phyloP scores from a whole-genome alignment of 2,329 filamentous ascomycete species.

The Fusarium compactum region DNA sequence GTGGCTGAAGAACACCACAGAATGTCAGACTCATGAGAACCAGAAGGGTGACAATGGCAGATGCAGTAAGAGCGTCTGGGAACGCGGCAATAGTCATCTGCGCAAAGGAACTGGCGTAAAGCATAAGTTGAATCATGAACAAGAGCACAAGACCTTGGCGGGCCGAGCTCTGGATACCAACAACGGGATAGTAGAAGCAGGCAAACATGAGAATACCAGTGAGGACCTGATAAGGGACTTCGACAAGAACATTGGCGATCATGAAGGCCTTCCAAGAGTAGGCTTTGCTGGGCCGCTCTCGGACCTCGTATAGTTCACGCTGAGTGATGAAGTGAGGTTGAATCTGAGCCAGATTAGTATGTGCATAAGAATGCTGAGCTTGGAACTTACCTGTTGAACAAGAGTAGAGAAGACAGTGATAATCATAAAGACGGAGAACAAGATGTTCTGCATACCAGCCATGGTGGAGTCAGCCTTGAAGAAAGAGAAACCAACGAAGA shows the following conservation, averaged over 20 bases:
- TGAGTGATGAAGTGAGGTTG: conserved; percentile 83
- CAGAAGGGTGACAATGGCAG: conserved; percentile 67
- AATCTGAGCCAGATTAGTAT: conserved; percentile 57
- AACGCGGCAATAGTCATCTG: conserved; percentile 80
- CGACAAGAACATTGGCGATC: conserved; percentile 76
- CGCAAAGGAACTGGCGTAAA: conserved; percentile 79
- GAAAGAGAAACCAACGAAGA: conserved; percentile 84
- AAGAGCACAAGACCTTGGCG: conserved; percentile 75
- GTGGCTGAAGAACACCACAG: conserved; percentile 67
- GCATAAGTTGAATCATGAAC: conserved; percentile 73
- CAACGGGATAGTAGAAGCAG: conserved; percentile 76
- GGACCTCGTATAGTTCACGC: conserved; percentile 79
- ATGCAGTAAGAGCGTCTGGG: conserved; percentile 67
- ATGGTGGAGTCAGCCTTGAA: conserved; percentile 66
- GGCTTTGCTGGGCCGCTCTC: conserved; percentile 78
- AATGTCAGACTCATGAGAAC: conserved; percentile 50
- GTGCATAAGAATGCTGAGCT: conserved; percentile 51
- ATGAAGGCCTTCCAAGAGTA: conserved; percentile 84
- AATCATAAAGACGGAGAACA: conserved; percentile 82
- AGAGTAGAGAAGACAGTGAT: conserved; percentile 79
- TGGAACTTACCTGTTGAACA: conserved; percentile 65
- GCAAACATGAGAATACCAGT: conserved; percentile 73
- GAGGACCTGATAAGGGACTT: conserved; percentile 77
- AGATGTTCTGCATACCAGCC: conserved; percentile 79
- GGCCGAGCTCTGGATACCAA: conserved; percentile 61